Base-by-base conservation (phyloP, 2,329 filamentous ascomycete genomes). In the Lachnellula cervina region DNA sequence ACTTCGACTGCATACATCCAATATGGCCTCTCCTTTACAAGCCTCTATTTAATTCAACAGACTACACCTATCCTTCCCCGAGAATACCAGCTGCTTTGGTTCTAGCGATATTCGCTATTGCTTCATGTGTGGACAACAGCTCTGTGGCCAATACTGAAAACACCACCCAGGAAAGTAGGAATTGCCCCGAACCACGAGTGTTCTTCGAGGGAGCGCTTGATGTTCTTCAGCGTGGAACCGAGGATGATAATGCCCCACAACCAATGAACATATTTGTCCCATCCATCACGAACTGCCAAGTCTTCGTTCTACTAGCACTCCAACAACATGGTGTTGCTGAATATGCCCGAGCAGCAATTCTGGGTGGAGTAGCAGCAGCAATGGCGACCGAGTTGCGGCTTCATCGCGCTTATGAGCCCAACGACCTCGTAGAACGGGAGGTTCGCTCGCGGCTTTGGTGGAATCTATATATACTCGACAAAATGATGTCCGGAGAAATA, bases 21-120 rank as follows among this genome's bases (percentile, higher is more conserved):
- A 46, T 67, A 37, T 69, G 66, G 67, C 67, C 66, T 8, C 51
- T 69, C 4, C 57, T 68, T 14, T 69, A 69, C 57, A 69, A 68
- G 43, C 66, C 66, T 14, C 54, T 68, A 19, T 68, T 68, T 48
- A 59, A 57, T 7, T 63, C 63, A 14, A 55, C 64, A 21, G 62
- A 67, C 40, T 66, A 61, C 28, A 62, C 54, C 4, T 61, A 59
- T 34, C 63, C 65, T 16, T 57, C 62, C 6, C 59, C 62, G 21
- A 53, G 48, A 13, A 64, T 69, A 44, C 64, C 62, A 5, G 57
- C 62, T 49, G 54, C 61, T 32, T 52, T 68, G 19, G 59, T 64
- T 9, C 51, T 59, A 13, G 64, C 66, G 37, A 67, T 69, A 23
- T 68, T 65, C 43, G 59, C 65, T 1, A 66, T 69, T 49, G 63